Evolutionary conservation across 192 early-diverging fungal genomes (phyloP), one percentile per base, ranked within the genome.

Genomic region (Linnemannia schmuckeri): DNA sequence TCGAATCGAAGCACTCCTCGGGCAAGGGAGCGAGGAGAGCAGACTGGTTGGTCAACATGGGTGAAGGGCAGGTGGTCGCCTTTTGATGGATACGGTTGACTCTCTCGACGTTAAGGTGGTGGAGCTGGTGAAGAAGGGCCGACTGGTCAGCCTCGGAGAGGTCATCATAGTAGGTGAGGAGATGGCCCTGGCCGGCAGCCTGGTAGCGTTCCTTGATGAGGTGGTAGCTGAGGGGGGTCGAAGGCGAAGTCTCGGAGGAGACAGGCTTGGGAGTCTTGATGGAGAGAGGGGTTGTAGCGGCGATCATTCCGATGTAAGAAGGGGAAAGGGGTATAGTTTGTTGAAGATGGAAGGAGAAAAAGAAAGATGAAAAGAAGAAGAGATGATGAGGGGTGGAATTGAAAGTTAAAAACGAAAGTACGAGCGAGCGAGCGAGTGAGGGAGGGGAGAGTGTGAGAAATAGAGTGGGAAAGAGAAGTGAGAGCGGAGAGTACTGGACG

Each of bases 51-150:
- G 27, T 74, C 38, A 85, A 82, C 46, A 88, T 84, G 57, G 91
- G 90, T 24, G 89, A 91, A 22, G 82, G 80, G 49, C 88, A 82
- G 20, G 89, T 88, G 54, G 93, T 94, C 4, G 98, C 95, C 76
- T 93, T 95, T 42, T 92, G 89, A 79, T 96, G 97, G 90, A 97
- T 97, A 75, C 91, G 83, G 90, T 97, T 98, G 82, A 94, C 91
- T 42, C 95, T 93, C 76, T 93, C 93, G 49, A 97, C 92, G 85
- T 99, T 96, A 41, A 99, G 92, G 41, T 75, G 72, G 33, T 82
- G 70, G 42, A 98, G 92, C 90, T 97, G 95, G 42, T 86, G 74
- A 77, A 95, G 88, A 22, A 99, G 88, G 22, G 44, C 74, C 2
- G 83, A 84, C 33, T 96, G 91, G 54, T 95, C 91, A 37, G 87